phyloP scores from a whole-genome alignment of 2,329 filamentous ascomycete species.

The Proliferodiscus dingleyae region DNA sequence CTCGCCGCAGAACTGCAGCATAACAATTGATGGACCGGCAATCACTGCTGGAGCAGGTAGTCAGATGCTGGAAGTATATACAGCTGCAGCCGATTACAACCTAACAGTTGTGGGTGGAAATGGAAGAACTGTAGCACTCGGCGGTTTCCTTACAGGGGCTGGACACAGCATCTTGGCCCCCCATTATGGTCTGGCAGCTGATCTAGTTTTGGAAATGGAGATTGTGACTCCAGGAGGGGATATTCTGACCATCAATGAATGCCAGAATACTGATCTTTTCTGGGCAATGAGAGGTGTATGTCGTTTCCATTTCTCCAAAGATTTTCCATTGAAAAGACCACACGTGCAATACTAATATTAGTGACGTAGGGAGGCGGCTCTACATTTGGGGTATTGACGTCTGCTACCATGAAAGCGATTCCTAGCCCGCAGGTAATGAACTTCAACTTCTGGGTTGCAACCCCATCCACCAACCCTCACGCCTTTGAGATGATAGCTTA shows the following conservation, averaged over 20 bases:
- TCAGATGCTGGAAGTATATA: slow-evolving; percentile 44
- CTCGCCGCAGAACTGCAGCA: slow-evolving; percentile 36
- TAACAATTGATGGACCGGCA: slow-evolving; percentile 41
- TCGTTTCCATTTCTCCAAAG: slow-evolving; percentile 22
- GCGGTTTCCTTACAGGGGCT: slow-evolving; percentile 57
- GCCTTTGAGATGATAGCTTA: neutral
- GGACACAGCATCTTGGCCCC: slow-evolving; percentile 52
- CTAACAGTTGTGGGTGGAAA: slow-evolving; percentile 49
- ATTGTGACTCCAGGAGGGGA: slow-evolving; percentile 47
- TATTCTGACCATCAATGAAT: slow-evolving; percentile 45
- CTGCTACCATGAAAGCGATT: slow-evolving; percentile 49
- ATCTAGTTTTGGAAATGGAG: slow-evolving; percentile 54
- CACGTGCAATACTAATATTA: too few relatives aligned
- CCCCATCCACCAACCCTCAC: slow-evolving; percentile 20
- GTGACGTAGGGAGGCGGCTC: slow-evolving; percentile 51
- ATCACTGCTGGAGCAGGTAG: slow-evolving; percentile 49
- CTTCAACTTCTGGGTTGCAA: slow-evolving; percentile 26
- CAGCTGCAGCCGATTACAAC: slow-evolving; percentile 37
- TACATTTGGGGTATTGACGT: slow-evolving; percentile 55
- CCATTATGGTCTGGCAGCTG: slow-evolving; percentile 51
- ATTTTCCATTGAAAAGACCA: neutral
- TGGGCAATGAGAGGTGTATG: slow-evolving; percentile 56
- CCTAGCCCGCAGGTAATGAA: slow-evolving; percentile 28
- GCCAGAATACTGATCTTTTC: slow-evolving; percentile 51
- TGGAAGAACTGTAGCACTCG: slow-evolving; percentile 50